A percentile compares a stretch with the other conserved stretches of the same genome.
Conservation (phyloP, 2,329 filamentous ascomycete species). For the Leptographium wingfieldii region DNA sequence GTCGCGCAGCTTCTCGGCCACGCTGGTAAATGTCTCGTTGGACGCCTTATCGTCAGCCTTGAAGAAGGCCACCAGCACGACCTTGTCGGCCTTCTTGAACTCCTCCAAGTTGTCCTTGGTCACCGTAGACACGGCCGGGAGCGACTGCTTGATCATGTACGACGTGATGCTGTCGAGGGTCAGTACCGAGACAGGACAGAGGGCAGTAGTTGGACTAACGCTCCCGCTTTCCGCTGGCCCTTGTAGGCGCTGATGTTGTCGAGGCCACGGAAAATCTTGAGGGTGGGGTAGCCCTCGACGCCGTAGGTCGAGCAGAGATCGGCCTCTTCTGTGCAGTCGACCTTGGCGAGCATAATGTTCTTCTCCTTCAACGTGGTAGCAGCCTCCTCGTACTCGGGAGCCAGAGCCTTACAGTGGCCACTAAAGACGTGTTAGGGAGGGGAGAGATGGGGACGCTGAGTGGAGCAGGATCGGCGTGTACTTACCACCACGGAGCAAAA, state of each 20-base stretch:
- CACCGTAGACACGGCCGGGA: slow-evolving; percentile 80
- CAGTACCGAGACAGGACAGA: not conserved
- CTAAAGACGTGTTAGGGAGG: slow-evolving; percentile 28
- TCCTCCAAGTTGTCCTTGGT: slow-evolving; percentile 75
- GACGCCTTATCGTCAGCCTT: slow-evolving; percentile 68
- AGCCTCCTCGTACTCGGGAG: slow-evolving; percentile 79
- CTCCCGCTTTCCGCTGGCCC: slow-evolving; percentile 78
- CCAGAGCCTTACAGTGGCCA: slow-evolving; percentile 97
- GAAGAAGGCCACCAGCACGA: slow-evolving; percentile 85
- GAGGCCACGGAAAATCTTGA: slow-evolving; percentile 93
- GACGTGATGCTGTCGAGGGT: slow-evolving; percentile 41
- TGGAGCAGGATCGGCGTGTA: slow-evolving; percentile 9
- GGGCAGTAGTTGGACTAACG: slow-evolving; percentile 32
- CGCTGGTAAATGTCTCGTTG: slow-evolving; percentile 68
- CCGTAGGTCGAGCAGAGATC: slow-evolving; percentile 83
- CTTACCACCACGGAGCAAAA: slow-evolving; percentile 38
- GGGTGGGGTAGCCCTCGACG: slow-evolving; percentile 94
- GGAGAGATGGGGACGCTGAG: not conserved
- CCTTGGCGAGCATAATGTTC: slow-evolving; percentile 72
- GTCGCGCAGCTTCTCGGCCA: slow-evolving; percentile 69
- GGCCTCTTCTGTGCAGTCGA: slow-evolving; percentile 90
- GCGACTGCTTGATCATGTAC: slow-evolving; percentile 97
- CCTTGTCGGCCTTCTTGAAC: slow-evolving; percentile 97
- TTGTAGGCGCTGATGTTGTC: slow-evolving; percentile 74
- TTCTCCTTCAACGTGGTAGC: slow-evolving; percentile 78